Base-by-base conservation (phyloP, 1,284 basidiomycete species). In the Heterobasidion occidentale region DNA sequence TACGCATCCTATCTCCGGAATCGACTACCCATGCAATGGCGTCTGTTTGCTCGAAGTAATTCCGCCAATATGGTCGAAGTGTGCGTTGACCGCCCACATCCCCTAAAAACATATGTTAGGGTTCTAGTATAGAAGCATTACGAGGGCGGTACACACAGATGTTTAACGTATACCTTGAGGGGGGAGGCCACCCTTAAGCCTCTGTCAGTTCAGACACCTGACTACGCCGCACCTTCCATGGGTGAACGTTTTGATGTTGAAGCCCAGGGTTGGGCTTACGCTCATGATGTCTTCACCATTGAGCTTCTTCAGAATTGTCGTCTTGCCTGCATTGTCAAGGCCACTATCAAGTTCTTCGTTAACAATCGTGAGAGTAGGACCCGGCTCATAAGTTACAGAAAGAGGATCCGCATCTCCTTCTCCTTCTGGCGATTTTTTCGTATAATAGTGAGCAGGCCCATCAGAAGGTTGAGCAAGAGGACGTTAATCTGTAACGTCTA, bases 11-110 rank as follows among this genome's bases (percentile, higher is more conserved):
- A 72, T 99, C 97, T 46, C 89, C 84, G 0, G 92, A 95, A 74
- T 99, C 97, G 38, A 99, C 95, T 15, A 99, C 97, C 97, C 97
- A 99, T 36, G 99, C 93, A 51, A 99, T 79, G 3, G 92, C 96
- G 72, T 99, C 97, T 6, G 97, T 99, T 71, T 94, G 90, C 71
- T 99, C 97, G 66, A 99, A 99, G 74, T 99, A 99, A 72, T 99
- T 99, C 36, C 94, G 79, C 97, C 97, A 99, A 70, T 99, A 99
- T 1, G 97, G 95, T 20, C 97, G 81, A 47, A 99, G 82, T 0
- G 94, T 96, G 54, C 88, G 84, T 71, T 99, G 97, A 11, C 97
- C 97, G 34, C 97, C 97, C 36, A 99, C 94, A 69, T 99, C 97
- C 97, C 96, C 95, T 94, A 27, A 27, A 27, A 27, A 5, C 4